These are phyloP conservation scores for Ceratocystis papillata DNA, from an alignment of 2,329 filamentous ascomycete genomes.

Conservation along the genomic window DNA sequence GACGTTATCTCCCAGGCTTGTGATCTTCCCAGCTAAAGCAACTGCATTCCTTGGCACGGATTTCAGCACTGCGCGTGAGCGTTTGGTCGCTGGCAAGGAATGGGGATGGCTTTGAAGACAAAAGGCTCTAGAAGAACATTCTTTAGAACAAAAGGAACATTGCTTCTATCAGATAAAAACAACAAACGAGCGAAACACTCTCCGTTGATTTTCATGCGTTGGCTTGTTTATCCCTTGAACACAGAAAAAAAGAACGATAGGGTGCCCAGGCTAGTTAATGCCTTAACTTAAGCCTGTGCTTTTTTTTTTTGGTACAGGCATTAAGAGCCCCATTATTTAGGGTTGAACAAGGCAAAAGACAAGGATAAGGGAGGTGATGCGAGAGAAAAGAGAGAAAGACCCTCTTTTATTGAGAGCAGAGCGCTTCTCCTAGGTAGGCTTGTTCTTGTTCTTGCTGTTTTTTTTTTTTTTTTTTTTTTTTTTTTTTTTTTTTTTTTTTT, in stretches of 20 bases:
- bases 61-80: too few relatives aligned
- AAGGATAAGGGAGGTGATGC: background rate
- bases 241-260: background rate
- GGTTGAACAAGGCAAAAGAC: background rate
- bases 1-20: background rate
- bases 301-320: background rate
- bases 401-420: too few relatives aligned
- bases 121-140: background rate
- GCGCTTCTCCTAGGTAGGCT: too few relatives aligned
- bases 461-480: background rate
- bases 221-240: background rate
- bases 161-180: background rate
- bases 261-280: constrained; percentile 1
- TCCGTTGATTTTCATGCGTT: background rate
- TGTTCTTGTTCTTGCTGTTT: background rate
- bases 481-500: background rate
- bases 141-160: background rate
- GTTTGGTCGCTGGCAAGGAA: background rate
- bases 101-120: background rate
- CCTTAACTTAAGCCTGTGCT: background rate
- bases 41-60: background rate
- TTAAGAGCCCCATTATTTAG: background rate
- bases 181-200: too few relatives aligned
- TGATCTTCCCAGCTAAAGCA: background rate
- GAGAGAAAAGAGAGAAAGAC: background rate